These are phyloP conservation scores for Melanopsichium pennsylvanicum DNA, from an alignment of 1,284 basidiomycete genomes.

Conservation along the genomic window DNA sequence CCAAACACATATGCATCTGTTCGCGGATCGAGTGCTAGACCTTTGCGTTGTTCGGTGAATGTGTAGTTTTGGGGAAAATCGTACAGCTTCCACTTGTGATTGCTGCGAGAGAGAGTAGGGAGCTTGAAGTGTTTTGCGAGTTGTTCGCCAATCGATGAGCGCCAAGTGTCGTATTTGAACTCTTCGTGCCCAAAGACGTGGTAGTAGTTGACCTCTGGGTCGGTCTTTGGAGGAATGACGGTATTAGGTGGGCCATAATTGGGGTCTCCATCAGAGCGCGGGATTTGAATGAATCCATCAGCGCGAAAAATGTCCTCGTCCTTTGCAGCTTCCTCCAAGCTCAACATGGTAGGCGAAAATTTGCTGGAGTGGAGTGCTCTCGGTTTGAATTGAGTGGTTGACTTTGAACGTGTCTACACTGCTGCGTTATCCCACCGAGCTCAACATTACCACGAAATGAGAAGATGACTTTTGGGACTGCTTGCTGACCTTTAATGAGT, in stretches of 20 bases:
- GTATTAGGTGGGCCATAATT: constrained; percentile 41
- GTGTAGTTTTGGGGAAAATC: constrained; percentile 46
- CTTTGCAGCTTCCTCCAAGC: constrained; percentile 22
- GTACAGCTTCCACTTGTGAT: constrained; percentile 43
- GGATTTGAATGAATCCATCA: constrained; percentile 48
- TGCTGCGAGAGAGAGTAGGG: constrained; percentile 18
- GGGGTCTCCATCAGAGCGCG: constrained; percentile 50
- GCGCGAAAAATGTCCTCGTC: constrained; percentile 48
- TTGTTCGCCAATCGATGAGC: constrained; percentile 26
- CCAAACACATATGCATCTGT: constrained; percentile 56
- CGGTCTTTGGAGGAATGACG: constrained; percentile 28
- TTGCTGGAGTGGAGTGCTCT: no score
- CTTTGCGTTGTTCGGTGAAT: constrained; percentile 56
- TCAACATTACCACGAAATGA: no score
- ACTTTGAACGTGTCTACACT: no score
- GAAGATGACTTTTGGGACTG: no score
- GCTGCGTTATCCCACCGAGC: no score
- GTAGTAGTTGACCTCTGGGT: constrained; percentile 47
- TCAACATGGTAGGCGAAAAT: constrained; percentile 15
- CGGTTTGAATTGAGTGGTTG: no score
- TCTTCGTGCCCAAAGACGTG: constrained; percentile 43
- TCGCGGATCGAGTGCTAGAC: constrained; percentile 17
- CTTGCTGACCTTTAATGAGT: no score
- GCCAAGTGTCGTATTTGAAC: constrained; percentile 27
- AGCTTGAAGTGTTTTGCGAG: constrained; percentile 36